Evolutionary conservation across 441 rosid species (phyloP).

Genomic region (Manihot esculenta): DNA sequence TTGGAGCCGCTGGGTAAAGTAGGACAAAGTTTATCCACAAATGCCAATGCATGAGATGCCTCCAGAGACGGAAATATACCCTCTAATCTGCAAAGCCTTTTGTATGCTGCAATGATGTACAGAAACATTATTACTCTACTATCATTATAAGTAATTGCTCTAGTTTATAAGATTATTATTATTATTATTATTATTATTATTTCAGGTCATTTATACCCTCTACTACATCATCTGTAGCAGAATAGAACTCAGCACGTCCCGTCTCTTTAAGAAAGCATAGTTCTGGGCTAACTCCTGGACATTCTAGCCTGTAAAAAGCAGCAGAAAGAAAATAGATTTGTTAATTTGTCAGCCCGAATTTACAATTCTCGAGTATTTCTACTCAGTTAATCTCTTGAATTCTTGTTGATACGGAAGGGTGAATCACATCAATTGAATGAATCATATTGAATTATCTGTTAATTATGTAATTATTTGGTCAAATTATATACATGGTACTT

Average conservation of each 20-base stretch:
- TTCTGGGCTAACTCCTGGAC: slow-evolving; percentile 84
- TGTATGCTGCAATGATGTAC: slow-evolving; percentile 41
- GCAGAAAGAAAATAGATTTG: not conserved
- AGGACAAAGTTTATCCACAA: slow-evolving; percentile 66
- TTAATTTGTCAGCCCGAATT: too few species aligned
- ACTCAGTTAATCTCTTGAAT: too few species aligned
- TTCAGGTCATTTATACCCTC: slow-evolving; percentile 35
- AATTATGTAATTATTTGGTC: too few species aligned
- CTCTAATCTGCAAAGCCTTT: slow-evolving; percentile 49
- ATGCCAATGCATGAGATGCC: slow-evolving; percentile 74
- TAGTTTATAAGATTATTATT: not conserved
- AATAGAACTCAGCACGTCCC: slow-evolving; percentile 58
- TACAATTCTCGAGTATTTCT: too few species aligned
- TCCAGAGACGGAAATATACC: slow-evolving; percentile 80
- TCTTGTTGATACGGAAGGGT: too few species aligned
- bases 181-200: not conserved
- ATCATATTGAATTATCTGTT: too few species aligned
- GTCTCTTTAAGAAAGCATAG: slow-evolving; percentile 64
- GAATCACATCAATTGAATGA: too few species aligned
- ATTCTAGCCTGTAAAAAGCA: slow-evolving; percentile 44
- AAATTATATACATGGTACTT: too few species aligned
- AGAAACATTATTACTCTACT: not conserved
- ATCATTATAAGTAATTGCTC: not conserved
- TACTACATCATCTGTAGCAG: slow-evolving; percentile 69
- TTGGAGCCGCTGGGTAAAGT: slow-evolving; percentile 42